Evolutionary conservation across 352 stramenopile genomes (phyloP).

Genomic region (Phytophthora cryptogea): DNA sequence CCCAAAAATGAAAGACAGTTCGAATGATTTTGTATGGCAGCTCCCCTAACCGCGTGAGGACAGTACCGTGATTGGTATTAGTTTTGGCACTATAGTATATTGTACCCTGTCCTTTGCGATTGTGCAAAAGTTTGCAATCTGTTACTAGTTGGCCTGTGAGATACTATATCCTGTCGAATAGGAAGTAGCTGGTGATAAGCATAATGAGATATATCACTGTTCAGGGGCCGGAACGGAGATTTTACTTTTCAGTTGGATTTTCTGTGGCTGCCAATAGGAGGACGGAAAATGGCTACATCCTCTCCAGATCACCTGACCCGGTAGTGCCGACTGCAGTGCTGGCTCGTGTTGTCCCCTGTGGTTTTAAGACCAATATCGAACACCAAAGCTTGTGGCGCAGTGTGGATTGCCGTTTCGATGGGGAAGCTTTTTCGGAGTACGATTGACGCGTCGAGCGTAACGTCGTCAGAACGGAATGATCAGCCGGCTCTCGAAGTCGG

Average conservation of each 20-base stretch:
- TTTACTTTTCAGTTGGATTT: conserved; percentile 11
- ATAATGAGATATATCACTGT: too few relatives aligned
- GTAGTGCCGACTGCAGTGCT: neutral
- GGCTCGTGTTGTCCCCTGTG: neutral
- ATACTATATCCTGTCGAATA: neutral
- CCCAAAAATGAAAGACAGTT: conserved; percentile 34
- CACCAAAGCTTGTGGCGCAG: neutral
- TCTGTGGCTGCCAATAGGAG: conserved; percentile 33
- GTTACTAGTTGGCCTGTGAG: too few relatives aligned
- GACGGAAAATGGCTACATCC: neutral
- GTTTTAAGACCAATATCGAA: neutral
- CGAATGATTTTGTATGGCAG: conserved; percentile 3
- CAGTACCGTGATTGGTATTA: neutral
- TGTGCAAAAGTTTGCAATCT: too few relatives aligned
- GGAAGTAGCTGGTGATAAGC: neutral
- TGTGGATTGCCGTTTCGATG: conserved; percentile 21
- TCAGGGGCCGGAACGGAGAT: neutral
- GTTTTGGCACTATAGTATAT: too few relatives aligned
- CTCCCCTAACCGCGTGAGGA: conserved; percentile 3
- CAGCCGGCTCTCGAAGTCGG: conserved; percentile 64
- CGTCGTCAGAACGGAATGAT: conserved; percentile 57
- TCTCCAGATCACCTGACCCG: too few relatives aligned
- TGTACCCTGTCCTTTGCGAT: too few relatives aligned
- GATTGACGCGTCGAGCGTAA: conserved; percentile 18
- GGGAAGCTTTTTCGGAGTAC: conserved; percentile 7